These are phyloP conservation scores for Aureococcus anophagefferens DNA, from an alignment of 108 stramenopile genomes.

Conservation along the genomic window DNA sequence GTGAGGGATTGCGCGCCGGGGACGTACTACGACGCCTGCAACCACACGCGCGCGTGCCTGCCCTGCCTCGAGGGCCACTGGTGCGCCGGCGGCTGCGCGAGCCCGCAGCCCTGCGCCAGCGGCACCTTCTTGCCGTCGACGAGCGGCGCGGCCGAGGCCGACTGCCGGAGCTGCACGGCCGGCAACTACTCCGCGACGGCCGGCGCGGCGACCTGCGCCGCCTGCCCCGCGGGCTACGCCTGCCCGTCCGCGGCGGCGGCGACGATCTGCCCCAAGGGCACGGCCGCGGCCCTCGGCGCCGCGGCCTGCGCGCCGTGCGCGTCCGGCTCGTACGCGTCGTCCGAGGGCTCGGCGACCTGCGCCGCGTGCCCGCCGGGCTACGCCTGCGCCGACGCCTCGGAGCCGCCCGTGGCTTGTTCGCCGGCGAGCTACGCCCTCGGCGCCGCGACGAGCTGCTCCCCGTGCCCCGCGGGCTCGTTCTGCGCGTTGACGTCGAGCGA, in stretches of 20 bases:
- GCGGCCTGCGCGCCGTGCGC: too few relatives aligned
- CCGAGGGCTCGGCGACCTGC: conserved; percentile 20
- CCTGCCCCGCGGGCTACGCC: conserved; percentile 33
- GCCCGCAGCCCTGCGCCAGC: too few relatives aligned
- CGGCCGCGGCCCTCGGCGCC: conserved; percentile 23
- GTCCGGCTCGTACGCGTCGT: neutral
- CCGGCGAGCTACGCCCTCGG: too few relatives aligned
- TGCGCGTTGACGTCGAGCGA: too few relatives aligned
- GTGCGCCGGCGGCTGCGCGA: neutral
- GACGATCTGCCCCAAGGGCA: conserved; percentile 21
- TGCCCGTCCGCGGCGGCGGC: conserved; percentile 5
- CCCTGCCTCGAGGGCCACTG: neutral
- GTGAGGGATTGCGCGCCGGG: neutral
- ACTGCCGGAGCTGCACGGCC: conserved; percentile 13
- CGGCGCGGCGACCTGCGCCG: conserved; percentile 15
- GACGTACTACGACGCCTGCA: neutral
- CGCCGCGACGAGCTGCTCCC: conserved; percentile 4
- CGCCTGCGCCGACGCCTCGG: conserved; percentile 17
- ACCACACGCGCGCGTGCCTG: neutral
- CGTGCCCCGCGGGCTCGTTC: too few relatives aligned
- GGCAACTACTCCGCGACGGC: conserved; percentile 27
- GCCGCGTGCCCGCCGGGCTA: conserved; percentile 32
- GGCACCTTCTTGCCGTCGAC: too few relatives aligned
- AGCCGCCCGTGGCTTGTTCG: conserved; percentile 5
- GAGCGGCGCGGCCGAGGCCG: neutral